These are phyloP conservation scores for Leccinum pellstonianum DNA, from an alignment of 768 basidiomycete genomes.

Conservation along the genomic window DNA sequence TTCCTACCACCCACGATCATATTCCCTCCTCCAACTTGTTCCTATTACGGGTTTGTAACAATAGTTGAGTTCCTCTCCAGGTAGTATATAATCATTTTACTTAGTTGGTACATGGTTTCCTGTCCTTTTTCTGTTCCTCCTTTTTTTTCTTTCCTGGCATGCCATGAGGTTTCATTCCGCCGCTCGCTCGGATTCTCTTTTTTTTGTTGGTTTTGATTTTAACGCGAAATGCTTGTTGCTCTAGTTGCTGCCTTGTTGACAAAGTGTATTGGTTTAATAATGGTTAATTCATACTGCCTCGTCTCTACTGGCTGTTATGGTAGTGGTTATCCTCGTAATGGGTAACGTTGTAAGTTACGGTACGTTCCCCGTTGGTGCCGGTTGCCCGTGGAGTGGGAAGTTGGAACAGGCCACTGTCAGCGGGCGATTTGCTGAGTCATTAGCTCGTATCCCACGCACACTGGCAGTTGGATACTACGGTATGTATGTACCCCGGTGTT, in stretches of 20 bases:
- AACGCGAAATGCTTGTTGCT: slow-evolving; percentile 1
- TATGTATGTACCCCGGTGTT: background rate
- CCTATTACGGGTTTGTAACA: slow-evolving; percentile 33
- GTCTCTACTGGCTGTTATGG: background rate
- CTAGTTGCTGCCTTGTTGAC: background rate
- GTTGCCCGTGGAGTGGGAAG: background rate
- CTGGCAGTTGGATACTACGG: too few species aligned
- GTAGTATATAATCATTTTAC: slow-evolving; percentile 30
- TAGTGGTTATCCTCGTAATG: background rate
- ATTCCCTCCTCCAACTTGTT: slow-evolving; percentile 21
- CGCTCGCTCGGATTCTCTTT: background rate
- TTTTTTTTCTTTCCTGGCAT: background rate
- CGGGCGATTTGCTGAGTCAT: too few species aligned
- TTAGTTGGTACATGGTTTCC: slow-evolving; percentile 11
- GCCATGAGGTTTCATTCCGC: background rate
- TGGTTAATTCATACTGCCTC: background rate
- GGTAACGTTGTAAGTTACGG: background rate
- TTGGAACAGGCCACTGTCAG: too few species aligned
- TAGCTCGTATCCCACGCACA: too few species aligned
- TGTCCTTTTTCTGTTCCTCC: background rate
- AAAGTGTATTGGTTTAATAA: background rate
- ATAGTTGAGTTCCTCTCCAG: slow-evolving; percentile 23
- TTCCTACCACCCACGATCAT: slow-evolving; percentile 9
- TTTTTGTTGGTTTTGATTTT: slow-evolving; percentile 5
- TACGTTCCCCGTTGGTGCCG: background rate